Conservation (phyloP, 108 stramenopile species). For the Skeletonema tropicum region DNA sequence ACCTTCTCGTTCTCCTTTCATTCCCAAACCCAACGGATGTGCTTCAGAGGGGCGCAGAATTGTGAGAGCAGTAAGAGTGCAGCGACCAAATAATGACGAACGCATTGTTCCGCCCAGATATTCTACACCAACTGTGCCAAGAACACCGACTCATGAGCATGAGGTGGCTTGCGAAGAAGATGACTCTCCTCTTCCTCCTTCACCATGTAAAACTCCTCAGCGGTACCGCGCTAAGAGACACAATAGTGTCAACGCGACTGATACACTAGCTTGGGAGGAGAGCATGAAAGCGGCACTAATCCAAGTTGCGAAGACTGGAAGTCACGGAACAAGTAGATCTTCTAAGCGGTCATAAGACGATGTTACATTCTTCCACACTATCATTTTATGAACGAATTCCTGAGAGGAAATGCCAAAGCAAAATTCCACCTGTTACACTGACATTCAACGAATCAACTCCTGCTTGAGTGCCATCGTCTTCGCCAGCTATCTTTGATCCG, state of each 20-base stretch:
- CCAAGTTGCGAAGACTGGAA: neutral
- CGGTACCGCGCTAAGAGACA: neutral
- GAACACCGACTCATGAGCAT: no score
- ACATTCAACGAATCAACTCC: conserved; percentile 97
- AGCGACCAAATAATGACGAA: neutral
- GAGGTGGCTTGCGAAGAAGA: neutral
- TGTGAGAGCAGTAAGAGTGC: neutral
- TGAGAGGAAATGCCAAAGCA: conserved; percentile 81
- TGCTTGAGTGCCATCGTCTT: conserved; percentile 39
- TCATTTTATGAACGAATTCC: neutral
- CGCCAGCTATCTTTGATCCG: conserved; percentile 20
- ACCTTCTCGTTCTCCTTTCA: no score
- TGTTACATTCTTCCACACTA: no score
- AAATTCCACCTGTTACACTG: conserved; percentile 94
- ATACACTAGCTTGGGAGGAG: neutral
- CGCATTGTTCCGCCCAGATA: neutral
- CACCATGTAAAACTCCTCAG: neutral
- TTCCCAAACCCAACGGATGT: neutral
- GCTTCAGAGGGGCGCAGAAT: neutral
- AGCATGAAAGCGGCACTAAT: conserved; percentile 2
- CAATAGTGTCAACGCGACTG: neutral
- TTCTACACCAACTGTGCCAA: no score
- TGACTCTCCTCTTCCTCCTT: neutral
- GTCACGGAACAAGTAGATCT: neutral
- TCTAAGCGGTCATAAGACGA: neutral